Base-by-base conservation (phyloP, 345 rosid genomes). In the Eucalyptus dawsonii region DNA sequence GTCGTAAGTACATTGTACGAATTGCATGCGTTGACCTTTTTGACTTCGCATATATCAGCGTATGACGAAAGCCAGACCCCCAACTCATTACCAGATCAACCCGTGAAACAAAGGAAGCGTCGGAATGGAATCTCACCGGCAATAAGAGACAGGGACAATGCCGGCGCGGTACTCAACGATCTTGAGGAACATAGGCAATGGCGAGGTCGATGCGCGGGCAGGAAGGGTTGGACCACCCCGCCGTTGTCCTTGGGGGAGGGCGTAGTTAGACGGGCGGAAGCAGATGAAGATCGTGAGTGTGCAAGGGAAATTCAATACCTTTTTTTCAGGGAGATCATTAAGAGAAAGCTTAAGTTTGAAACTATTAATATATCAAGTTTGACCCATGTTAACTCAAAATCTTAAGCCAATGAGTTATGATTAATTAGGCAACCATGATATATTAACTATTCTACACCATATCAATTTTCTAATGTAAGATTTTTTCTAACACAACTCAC, bases 371-470 rank as follows among this genome's bases (percentile, higher is more conserved):
- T 2, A 19, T 53, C 5, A 53, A 53, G 10, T 53, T 53, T 53
- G 24, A 53, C 10, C 0, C 2, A 53, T 0, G 11, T 53, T 19
- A 1, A 19, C 58, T 53, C 24, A 53, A 53, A 53, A 53, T 2
- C 11, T 53, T 53, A 6, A 53, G 4, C 0, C 10, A 53, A 53
- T 19, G 5, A 53, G 5, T 53, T 53, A 53, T 53, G 24, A 53
- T 2, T 10, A 19, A 53, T 0, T 0, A 53, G 3, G 2, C 24
- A 19, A 53, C 2, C 2, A 53, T 8, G 2, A 53, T 19, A 53
- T 53, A 53, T 53, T 53, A 53, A 8, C 10, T 53, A 53, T 0
- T 53, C 0, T 8, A 53, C 24, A 53, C 2, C 5, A 53, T 2
- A 19, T 53, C 58, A 53, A 53, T 53, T 53, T 19, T 1, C 0